phyloP scores from a whole-genome alignment of 2,329 filamentous ascomycete species.

The Ceratocystis papillata region DNA sequence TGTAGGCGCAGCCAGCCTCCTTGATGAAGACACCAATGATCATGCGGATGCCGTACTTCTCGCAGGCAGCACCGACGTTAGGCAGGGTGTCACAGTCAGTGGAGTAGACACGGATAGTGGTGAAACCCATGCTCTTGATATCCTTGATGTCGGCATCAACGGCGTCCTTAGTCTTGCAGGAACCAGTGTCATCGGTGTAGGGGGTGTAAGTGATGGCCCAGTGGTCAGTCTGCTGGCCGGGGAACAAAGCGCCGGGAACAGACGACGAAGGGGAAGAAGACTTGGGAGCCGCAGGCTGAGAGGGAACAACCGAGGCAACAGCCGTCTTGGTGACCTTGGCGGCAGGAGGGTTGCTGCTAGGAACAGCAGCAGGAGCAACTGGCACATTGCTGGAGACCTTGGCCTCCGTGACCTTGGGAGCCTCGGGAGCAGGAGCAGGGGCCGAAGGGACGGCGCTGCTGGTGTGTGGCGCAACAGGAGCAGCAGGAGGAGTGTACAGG shows the following conservation, averaged over 20 bases:
- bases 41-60: slow-evolving; percentile 58
- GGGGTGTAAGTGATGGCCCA: slow-evolving; percentile 75
- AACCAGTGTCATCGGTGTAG: slow-evolving; percentile 46
- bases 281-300: slow-evolving; percentile 28
- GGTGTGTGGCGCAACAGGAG: not conserved
- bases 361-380: not conserved
- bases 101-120: slow-evolving; percentile 70
- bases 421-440: not conserved
- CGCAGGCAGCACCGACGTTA: slow-evolving; percentile 60
- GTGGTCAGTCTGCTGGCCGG: slow-evolving; percentile 41
- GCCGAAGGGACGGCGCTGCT: slow-evolving; percentile 1
- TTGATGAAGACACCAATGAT: slow-evolving; percentile 85
- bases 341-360: not conserved
- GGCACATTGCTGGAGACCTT: not conserved
- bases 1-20: slow-evolving; percentile 48
- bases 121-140: slow-evolving; percentile 58
- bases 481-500: not conserved
- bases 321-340: slow-evolving; percentile 26
- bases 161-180: slow-evolving; percentile 53
- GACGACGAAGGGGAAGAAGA: slow-evolving; percentile 24
- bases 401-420: not conserved
- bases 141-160: slow-evolving; percentile 50
- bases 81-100: slow-evolving; percentile 78
- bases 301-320: slow-evolving; percentile 26
- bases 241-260: slow-evolving; percentile 28